Base-by-base conservation (phyloP, 495 filamentous ascomycete species). In the Aspergillus ostianus region DNA sequence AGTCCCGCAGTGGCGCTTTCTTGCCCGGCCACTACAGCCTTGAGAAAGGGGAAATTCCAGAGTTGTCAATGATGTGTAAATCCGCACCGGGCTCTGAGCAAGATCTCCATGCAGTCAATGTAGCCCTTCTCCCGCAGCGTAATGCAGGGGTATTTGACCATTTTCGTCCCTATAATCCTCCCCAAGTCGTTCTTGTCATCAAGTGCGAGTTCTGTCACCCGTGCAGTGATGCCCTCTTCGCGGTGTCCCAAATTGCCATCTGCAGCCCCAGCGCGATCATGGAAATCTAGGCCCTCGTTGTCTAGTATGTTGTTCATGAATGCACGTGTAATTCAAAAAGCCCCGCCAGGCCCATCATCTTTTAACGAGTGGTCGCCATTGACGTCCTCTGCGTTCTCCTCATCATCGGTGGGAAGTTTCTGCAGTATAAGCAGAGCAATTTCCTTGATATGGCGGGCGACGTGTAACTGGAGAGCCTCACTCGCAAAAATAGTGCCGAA, bases 261-360 rank as follows among this genome's bases (percentile, higher is more conserved):
- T 58, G 55, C 58, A 63, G 59, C 55, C 53, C 60, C 68, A 58
- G 41, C 63, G 45, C 64, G 45, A 13, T 58, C 66, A 32, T 65
- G 56, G 60, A 64, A 72, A 56, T 70, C 62, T 10, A 72, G 66
- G 51, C 26, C 48, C 29, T 70, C 65, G 47, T 69, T 66, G 29
- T 67, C 61, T 56, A 72, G 30, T 65, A 72, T 53, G 49, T 68
- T 72, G 64, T 70, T 67, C 68, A 72, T 72, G 52, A 68, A 72
- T 58, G 41, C 66, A 45, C 70, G 70, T 44, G 47, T 36, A 36
- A 48, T 57, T 45, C 27, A 55, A 65, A 56, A 47, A 41, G 36
- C 8, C 9, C 36, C 36, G 12, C 55, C 55, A 26, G 44, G 46
- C 50, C 58, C 63, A 53, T 64, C 66, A 59, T 70, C 61, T 57